Percentiles rank a stretch among this genome's conserved stretches.
phyloP scores from a whole-genome alignment of 768 basidiomycete genomes.

The Termitomyces sp. region DNA sequence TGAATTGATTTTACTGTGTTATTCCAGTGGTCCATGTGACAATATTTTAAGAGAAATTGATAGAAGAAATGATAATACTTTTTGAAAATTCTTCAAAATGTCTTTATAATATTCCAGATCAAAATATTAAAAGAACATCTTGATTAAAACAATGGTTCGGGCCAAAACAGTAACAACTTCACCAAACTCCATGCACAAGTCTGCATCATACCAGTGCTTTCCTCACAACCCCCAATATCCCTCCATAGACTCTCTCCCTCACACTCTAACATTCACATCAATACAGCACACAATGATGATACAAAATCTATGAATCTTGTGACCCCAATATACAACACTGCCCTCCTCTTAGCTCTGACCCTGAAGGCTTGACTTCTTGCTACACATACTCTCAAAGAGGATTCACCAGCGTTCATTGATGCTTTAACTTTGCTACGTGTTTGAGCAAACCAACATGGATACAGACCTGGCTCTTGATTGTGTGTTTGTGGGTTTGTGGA shows the following conservation, averaged over 20 bases:
- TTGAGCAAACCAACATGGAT: constrained; percentile 90
- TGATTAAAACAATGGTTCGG: too few species aligned
- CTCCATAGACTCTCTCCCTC: constrained; percentile 68
- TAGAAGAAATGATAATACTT: too few species aligned
- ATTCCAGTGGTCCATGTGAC: too few species aligned
- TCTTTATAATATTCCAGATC: too few species aligned
- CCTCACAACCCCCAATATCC: constrained; percentile 59
- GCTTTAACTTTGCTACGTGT: constrained; percentile 78
- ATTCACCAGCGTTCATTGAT: constrained; percentile 63
- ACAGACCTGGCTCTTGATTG: constrained; percentile 50
- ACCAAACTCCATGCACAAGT: constrained; percentile 69
- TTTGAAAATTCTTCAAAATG: too few species aligned
- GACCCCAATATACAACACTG: constrained; percentile 80
- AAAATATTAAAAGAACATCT: too few species aligned
- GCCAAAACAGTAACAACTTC: too few species aligned
- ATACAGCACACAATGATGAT: constrained; percentile 17
- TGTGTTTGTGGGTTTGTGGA: constrained; percentile 71
- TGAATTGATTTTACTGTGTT: too few species aligned
- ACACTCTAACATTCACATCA: constrained; percentile 54
- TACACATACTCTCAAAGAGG: constrained; percentile 49
- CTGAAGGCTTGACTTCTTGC: constrained; percentile 52
- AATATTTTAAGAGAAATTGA: too few species aligned
- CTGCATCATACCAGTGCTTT: constrained; percentile 68
- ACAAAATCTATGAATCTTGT: constrained; percentile 30
- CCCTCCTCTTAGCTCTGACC: constrained; percentile 52